Percentiles rank a stretch among this genome's conserved stretches.
These are phyloP conservation scores for Chenopodium album DNA, from an alignment of 148 eudicot species.

Conservation along the genomic window DNA sequence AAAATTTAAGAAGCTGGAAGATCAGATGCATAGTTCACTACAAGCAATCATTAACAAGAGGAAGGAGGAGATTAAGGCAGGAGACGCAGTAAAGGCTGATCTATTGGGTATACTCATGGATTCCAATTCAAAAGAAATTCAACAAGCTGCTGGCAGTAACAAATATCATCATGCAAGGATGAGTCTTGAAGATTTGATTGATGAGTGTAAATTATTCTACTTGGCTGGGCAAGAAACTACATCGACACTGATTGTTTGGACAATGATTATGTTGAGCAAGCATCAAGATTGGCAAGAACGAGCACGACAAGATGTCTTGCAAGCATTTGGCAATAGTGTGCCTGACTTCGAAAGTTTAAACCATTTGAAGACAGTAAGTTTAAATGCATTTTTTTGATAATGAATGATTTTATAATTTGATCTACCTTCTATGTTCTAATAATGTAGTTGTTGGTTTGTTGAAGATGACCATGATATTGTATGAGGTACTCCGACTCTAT, in stretches of 20 bases:
- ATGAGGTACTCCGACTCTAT: conserved; percentile 32
- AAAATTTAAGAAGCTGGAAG: conserved; percentile 11
- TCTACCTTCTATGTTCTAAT: too few species aligned
- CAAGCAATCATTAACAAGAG: conserved; percentile 20
- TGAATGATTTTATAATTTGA: neutral
- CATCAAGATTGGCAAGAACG: neutral
- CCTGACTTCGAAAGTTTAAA: conserved; percentile 29
- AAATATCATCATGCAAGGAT: conserved; percentile 8
- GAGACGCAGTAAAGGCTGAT: conserved; percentile 16
- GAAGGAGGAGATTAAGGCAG: conserved; percentile 21
- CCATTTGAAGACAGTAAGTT: conserved; percentile 30
- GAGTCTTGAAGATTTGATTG: neutral
- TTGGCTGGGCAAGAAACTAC: too few species aligned
- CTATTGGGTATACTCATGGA: conserved; percentile 31
- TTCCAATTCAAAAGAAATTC: conserved; percentile 13
- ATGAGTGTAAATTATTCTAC: too few species aligned
- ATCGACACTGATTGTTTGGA: too few species aligned
- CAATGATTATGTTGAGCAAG: too few species aligned
- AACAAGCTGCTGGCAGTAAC: neutral
- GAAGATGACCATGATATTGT: conserved; percentile 29
- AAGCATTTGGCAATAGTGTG: conserved; percentile 14
- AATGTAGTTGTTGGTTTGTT: neutral
- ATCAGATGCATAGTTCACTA: conserved; percentile 15
- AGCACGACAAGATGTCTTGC: conserved; percentile 32
- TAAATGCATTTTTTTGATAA: neutral